Percentiles rank a stretch among this genome's conserved stretches.
phyloP scores from a whole-genome alignment of 257 asterid species.

The Capsicum chinense region DNA sequence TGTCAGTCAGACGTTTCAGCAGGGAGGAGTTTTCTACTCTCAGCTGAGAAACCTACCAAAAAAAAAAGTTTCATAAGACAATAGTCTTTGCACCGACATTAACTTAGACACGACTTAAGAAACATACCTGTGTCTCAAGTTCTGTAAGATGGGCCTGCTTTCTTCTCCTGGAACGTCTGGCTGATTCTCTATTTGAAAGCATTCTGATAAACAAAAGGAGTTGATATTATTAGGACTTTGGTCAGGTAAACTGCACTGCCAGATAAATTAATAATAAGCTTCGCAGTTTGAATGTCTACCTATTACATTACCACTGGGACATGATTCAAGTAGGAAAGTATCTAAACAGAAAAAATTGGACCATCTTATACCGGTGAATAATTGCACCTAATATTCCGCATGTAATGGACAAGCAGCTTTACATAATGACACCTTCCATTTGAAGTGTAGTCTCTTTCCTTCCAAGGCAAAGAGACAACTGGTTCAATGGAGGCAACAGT shows the following conservation, averaged over 20 bases:
- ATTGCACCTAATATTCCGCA: constrained; percentile 21
- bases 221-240: not conserved
- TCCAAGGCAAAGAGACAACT: constrained; percentile 11
- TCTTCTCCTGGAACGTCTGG: constrained; percentile 97
- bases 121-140: constrained; percentile 83
- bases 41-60: constrained; percentile 73
- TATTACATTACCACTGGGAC: not conserved
- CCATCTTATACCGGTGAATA: constrained; percentile 17
- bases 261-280: not conserved
- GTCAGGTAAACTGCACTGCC: not conserved
- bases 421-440: constrained; percentile 8
- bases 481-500: not conserved
- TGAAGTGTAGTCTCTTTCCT: not conserved
- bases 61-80: constrained; percentile 16
- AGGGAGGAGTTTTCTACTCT: constrained; percentile 80
- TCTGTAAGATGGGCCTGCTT: constrained; percentile 95
- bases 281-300: not conserved
- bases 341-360: constrained; percentile 10
- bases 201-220: constrained; percentile 57
- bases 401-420: constrained; percentile 19
- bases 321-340: constrained; percentile 20
- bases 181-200: constrained; percentile 99
- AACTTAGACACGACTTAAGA: constrained; percentile 6
- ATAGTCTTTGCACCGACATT: not conserved
- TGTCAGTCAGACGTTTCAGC: constrained; percentile 74